Evolutionary conservation across 73 alveolate genomes (phyloP).

Genomic region (Paramecium biaurelia): DNA sequence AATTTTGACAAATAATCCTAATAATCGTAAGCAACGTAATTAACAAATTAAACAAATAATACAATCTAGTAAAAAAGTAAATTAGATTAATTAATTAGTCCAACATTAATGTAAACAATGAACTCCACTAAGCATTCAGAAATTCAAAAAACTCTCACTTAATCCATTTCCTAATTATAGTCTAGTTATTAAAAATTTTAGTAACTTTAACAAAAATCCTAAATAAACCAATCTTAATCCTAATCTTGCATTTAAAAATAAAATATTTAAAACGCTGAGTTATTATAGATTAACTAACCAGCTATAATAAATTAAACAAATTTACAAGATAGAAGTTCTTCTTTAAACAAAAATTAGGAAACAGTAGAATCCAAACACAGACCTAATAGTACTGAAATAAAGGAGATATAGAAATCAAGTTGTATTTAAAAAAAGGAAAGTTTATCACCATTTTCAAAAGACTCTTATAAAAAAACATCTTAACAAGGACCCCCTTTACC

Average conservation of each 20-base stretch:
- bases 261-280: background rate
- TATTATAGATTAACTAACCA: background rate
- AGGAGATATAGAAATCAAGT: background rate
- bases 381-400: constrained; percentile 25
- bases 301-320: background rate
- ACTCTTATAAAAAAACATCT: background rate
- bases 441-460: constrained; percentile 44
- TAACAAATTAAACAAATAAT: background rate
- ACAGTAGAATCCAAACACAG: background rate
- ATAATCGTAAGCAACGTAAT: background rate
- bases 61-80: background rate
- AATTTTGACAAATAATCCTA: background rate
- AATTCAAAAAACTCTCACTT: constrained; percentile 10
- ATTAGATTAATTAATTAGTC: constrained; percentile 53
- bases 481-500: constrained; percentile 38
- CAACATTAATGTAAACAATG: background rate
- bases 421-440: background rate
- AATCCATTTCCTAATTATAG: constrained; percentile 33
- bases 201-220: background rate
- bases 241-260: background rate
- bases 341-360: background rate
- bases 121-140: constrained; percentile 41
- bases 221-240: constrained; percentile 5
- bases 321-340: background rate
- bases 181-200: constrained; percentile 47